phyloP scores from a whole-genome alignment of 2,329 filamentous ascomycete species.

The Fusarium algeriense region DNA sequence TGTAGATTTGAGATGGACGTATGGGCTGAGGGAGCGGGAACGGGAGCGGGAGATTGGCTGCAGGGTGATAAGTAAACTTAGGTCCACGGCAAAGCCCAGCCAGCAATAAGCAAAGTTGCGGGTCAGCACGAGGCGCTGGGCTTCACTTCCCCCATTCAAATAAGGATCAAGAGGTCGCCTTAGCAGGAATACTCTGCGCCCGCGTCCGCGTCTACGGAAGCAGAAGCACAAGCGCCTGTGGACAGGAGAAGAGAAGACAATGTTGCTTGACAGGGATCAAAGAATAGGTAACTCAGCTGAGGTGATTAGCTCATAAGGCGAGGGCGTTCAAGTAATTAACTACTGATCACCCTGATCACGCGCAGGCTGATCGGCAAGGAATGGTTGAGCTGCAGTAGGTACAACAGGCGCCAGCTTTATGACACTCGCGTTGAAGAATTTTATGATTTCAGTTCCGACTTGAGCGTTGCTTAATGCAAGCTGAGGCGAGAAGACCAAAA shows the following conservation, averaged over 20 bases:
- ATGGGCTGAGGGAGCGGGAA: constrained; percentile 17
- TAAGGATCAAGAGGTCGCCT: not conserved
- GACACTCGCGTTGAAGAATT: not conserved
- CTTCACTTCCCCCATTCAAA: not conserved
- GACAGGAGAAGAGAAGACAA: constrained; percentile 9
- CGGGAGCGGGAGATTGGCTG: constrained; percentile 23
- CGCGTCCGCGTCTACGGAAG: not conserved
- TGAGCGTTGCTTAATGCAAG: constrained; percentile 4
- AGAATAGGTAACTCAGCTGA: constrained; percentile 21
- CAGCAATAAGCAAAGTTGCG: constrained; percentile 26
- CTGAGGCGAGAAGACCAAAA: constrained; percentile 5
- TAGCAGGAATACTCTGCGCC: not conserved
- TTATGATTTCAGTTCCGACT: constrained; percentile 1
- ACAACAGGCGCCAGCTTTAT: not conserved
- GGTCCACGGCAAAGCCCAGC: constrained; percentile 17
- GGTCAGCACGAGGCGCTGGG: constrained; percentile 12
- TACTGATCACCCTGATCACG: constrained; percentile 6
- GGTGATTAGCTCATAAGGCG: constrained; percentile 38
- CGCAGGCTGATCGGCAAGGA: constrained; percentile 6
- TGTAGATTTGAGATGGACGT: constrained; percentile 12
- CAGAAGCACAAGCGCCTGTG: not conserved
- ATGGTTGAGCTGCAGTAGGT: not conserved
- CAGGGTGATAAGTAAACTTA: not conserved
- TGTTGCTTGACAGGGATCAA: constrained; percentile 11
- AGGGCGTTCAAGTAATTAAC: constrained; percentile 9